Evolutionary conservation across 371 early-diverging fungal species (phyloP), one percentile per base, ranked within the genome.

Genomic region (Rozella allomycis): DNA sequence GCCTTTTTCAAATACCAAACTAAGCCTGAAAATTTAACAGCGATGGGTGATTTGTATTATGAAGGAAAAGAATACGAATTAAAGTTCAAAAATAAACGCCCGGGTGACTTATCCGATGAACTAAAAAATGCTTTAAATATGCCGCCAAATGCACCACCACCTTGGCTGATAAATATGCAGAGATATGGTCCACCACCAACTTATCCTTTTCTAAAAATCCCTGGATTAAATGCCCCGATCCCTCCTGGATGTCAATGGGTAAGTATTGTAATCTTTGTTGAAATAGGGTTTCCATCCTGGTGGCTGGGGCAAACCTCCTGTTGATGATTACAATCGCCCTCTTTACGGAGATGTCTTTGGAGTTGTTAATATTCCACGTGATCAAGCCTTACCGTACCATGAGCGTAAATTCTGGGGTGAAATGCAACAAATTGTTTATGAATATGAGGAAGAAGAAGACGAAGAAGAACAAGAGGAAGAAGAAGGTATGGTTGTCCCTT

Each of bases 161-260:
- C 97, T 21, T 97, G 90, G 90, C 54, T 97, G 14, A 72, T 88
- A 43, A 88, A 85, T 42, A 93, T 94, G 97, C 97, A 97, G 53
- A 71, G 91, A 19, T 77, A 82, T 47, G 97, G 97, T 2, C 90
- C 85, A 12, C 97, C 97, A 23, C 93, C 94, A 2, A 70, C 74
- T 34, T 97, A 96, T 50, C 85, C 91, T 3, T 72, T 67, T 38
- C 47, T 93, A 28, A 77, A 72, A 40, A 76, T 97, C 32, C 84
- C 97, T 2, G 97, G 97, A 3, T 55, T 97, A 20, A 97, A 90
- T 50, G 78, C 88, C 7, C 93, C 91, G 1, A 93, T 97, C 45
- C 97, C 97, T 8, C n/a, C n/a, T n/a, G n/a, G n/a, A n/a, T n/a
- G n/a, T n/a, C n/a, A 68, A 73, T 17, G 94, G 96, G 45, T 52